Conservation (phyloP, 495 filamentous ascomycete species). For the Lophiostoma macrostomum region DNA sequence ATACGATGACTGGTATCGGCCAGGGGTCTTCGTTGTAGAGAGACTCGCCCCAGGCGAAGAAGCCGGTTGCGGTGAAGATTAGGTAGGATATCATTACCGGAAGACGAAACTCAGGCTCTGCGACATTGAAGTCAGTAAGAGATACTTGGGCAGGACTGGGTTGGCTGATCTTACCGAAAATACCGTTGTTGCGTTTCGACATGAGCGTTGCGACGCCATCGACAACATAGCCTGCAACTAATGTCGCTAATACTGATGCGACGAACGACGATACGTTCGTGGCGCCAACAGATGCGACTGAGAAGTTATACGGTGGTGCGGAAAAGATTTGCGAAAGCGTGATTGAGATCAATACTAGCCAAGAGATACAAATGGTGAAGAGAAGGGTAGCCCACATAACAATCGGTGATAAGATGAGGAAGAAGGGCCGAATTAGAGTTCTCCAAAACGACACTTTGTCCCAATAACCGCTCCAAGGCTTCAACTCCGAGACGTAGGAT, state of each 20-base stretch:
- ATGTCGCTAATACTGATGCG: neutral
- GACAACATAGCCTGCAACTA: neutral
- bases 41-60: neutral
- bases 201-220: neutral
- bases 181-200: neutral
- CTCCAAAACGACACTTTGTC: too few species aligned
- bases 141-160: too few species aligned
- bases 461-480: too few species aligned
- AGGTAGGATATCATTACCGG: neutral
- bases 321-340: neutral
- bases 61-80: neutral
- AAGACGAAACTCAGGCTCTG: constrained; percentile 1
- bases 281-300: neutral
- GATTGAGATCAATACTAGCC: neutral
- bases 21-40: neutral
- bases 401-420: neutral
- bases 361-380: neutral
- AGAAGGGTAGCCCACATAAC: neutral
- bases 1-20: neutral
- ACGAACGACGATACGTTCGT: neutral
- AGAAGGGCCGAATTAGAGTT: too few species aligned
- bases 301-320: neutral
- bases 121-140: too few species aligned
- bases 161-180: neutral
- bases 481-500: too few species aligned